Evolutionary conservation across 345 rosid genomes (phyloP), one percentile per base, ranked within the genome.

Genomic region (Pistacia integerrima): DNA sequence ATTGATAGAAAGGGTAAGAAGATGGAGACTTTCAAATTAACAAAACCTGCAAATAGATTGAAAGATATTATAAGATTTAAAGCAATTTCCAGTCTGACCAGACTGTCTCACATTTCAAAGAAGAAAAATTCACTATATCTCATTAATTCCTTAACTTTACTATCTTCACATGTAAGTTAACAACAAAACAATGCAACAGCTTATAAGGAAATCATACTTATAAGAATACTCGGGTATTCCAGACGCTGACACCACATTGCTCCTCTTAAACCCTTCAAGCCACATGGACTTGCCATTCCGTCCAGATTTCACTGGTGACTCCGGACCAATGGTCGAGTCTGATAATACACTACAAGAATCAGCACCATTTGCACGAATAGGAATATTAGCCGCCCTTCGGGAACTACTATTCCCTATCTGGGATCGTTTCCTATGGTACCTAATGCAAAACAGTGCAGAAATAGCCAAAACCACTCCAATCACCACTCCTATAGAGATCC

Each of bases 161-260:
- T 73, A 38, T 28, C 13, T 38, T 33, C 11, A 63, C 66, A 61
- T 68, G 9, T 3, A 77, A 66, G 33, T 25, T 20, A 20, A 44
- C 58, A 74, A 44, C 18, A 77, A 75, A 64, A 63, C 64, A 70
- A 56, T 72, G 41, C 3, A 58, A 36, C 16, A 33, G 70, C 48
- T 75, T 64, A 56, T 48, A 62, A 58, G 72, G 66, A 74, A 77
- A 62, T 71, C 88, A 71, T 88, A 97, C 99, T 87, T 97, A 86
- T 89, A 97, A 79, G 96, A 87, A 81, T 94, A 94, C 82, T 90
- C 98, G 0, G 93, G 97, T 82, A 97, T 92, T 79, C 99, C 99
- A 78, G 99, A 97, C 22, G 88, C 81, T 58, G 97, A 84, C 67
- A 91, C 85, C 17, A 81, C 81, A 70, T 74, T 84, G 67, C 82